A percentile compares a stretch with the other conserved stretches of the same genome.
These are phyloP conservation scores for Sphaerulina musiva DNA, from an alignment of 2,329 filamentous ascomycete genomes.

Conservation along the genomic window DNA sequence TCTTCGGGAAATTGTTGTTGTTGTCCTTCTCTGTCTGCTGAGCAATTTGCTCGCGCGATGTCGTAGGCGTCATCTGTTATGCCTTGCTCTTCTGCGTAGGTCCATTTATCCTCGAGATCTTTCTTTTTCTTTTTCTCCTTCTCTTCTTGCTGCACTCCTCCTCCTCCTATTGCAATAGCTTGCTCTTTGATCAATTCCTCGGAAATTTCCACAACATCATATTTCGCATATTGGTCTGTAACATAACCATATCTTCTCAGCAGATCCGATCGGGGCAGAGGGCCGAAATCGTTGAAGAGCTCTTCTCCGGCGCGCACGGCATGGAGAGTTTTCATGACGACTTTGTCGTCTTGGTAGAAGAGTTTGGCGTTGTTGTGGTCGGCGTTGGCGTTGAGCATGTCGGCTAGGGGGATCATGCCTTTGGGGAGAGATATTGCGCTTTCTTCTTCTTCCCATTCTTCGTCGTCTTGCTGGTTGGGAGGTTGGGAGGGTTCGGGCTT, in stretches of 20 bases:
- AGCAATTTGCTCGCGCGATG: constrained; percentile 33
- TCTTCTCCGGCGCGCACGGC: constrained; percentile 65
- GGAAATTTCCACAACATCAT: constrained; percentile 76
- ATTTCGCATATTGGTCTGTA: constrained; percentile 67
- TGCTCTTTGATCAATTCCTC: constrained; percentile 51
- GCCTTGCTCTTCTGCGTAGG: constrained; percentile 55
- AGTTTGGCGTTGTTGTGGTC: constrained; percentile 69
- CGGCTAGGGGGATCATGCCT: constrained; percentile 86
- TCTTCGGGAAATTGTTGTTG: constrained; percentile 36
- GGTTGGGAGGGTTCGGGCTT: constrained; percentile 44
- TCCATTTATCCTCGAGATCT: constrained; percentile 25
- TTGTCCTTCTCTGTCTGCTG: constrained; percentile 23
- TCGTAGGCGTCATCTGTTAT: constrained; percentile 71
- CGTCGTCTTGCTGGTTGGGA: constrained; percentile 47
- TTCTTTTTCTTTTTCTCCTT: neutral
- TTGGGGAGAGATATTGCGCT: constrained; percentile 45
- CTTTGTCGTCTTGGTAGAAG: constrained; percentile 51
- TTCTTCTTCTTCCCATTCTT: constrained; percentile 34
- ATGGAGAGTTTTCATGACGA: constrained; percentile 67
- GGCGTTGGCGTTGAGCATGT: constrained; percentile 82
- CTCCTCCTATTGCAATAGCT: constrained; percentile 21
- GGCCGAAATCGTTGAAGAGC: constrained; percentile 83
- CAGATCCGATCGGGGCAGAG: constrained; percentile 74
- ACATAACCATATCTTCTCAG: constrained; percentile 81
- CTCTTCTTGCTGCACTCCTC: no score